These are phyloP conservation scores for Cladobotryum protrusum DNA, from an alignment of 2,329 filamentous ascomycete species.

Conservation along the genomic window DNA sequence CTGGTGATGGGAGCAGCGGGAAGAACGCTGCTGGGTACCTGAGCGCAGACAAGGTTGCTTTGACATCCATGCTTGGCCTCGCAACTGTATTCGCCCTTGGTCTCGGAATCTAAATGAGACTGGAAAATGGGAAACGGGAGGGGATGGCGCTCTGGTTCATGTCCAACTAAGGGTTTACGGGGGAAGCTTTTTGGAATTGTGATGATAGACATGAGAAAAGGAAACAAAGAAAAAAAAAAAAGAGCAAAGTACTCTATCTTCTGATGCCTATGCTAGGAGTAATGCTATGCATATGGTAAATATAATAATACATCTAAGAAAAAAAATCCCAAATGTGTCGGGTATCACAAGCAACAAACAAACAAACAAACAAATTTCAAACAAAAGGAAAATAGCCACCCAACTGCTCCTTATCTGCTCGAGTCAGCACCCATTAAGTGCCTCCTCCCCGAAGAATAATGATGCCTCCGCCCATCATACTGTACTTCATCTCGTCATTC, in stretches of 20 bases:
- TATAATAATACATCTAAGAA: conserved; percentile 9
- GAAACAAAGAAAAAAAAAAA: conserved; percentile 3
- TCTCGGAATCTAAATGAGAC: conserved; percentile 26
- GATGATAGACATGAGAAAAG: not conserved
- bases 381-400: not conserved
- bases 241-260: conserved; percentile 2
- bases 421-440: not conserved
- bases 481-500: not conserved
- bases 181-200: not conserved
- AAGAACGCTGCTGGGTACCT: conserved; percentile 18
- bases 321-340: conserved; percentile 6
- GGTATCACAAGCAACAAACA: conserved; percentile 8
- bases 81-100: conserved; percentile 32
- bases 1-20: conserved; percentile 10
- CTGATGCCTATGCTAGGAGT: conserved; percentile 6
- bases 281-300: conserved; percentile 1
- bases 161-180: too few relatives aligned
- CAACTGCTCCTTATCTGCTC: not conserved
- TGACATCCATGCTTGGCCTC: conserved; percentile 33
- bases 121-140: not conserved
- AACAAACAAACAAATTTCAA: not conserved
- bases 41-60: conserved; percentile 19
- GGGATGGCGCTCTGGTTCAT: not conserved
- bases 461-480: conserved; percentile 6
- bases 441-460: not conserved